Base-by-base conservation (phyloP, 169 alveolate genomes). In the Plasmodium vivax region DNA sequence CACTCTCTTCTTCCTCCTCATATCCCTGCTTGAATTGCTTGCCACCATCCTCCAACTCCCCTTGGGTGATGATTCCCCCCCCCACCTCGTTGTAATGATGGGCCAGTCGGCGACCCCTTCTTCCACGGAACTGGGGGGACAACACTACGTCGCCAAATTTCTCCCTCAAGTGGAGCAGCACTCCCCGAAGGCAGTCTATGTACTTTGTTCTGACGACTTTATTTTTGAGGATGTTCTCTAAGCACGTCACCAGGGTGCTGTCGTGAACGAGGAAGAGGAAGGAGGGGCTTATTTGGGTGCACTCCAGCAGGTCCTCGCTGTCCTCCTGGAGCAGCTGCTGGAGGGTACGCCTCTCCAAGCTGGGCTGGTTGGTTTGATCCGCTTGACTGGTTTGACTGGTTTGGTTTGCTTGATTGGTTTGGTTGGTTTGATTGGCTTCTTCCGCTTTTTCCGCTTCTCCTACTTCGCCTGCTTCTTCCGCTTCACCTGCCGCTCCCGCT, bases 161-260 rank as follows among this genome's bases (percentile, higher is more conserved):
- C 14, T 85, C 45, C 47, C 54, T 41, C 12, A 30, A 51, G 51
- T 54, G 34, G 16, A 75, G 80, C n/a, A 85, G 34, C 36, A 12
- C 27, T 79, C 80, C 85, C 58, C 14, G 12, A 41, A 51, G 80
- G 41, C 81, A 85, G 51, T 19, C 36, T 16, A 85, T 45, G 27
- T 75, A 85, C 14, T 85, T 6, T 27, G 93, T 85, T 47, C 34
- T 75, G 0, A 85, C 38, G 9, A 47, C 41, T 23, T 85, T 85
- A 32, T 85, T n/a, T 75, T 56, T 85, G n/a, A 85, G 23, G 16
- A 85, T 51, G 4, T 30, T 75, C 2, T 85, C 93, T 58, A 38
- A 85, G 23, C 93, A 85, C 54, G 93, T 85, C 62, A 54, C 16
- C 36, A 85, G 14, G 23, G 10, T 38, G 14, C 4, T 45, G 72